Evolutionary conservation across 192 early-diverging fungal genomes (phyloP), one percentile per base, ranked within the genome.

Genomic region (Helicostylum pulchrum): DNA sequence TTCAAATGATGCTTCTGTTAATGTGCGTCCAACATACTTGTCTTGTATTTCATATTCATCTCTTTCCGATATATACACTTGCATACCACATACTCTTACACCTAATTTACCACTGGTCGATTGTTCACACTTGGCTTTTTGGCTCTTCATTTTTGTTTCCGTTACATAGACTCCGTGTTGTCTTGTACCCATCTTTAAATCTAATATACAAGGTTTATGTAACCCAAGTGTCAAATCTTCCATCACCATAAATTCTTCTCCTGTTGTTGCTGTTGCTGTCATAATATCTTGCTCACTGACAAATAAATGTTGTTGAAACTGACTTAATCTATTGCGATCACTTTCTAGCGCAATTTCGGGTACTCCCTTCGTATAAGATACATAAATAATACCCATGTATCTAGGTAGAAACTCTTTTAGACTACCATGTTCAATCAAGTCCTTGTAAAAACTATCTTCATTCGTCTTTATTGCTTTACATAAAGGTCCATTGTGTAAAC

Each of bases 141-240:
- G 95, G 39, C 89, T 93, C 31, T 83, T 72, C 44, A 88, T 81
- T 73, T 99, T 99, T 48, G 87, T 84, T 15, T 81, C 78, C 1
- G 88, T 79, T 2, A 89, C 93, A 79, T 92, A 85, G 51, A 99
- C 87, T 7, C 97, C 95, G 64, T 96, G 90, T 75, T 99, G 97
- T 6, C 97, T 81, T 30, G 93, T 96, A 26, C 97, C 97, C 97
- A 99, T 99, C 64, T 99, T 99, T 57, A 99, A 82, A 70, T 99
- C 95, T 51, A 99, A 81, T 14, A 99, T 93, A 64, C 94, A 97
- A 0, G 97, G 97, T 31, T 84, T 87, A 70, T 85, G 80, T 77
- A 97, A 77, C 4, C 91, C 88, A 14, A 89, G 85, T 0, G 96
- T 98, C 55, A 98, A 76, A 74, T 98, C 96, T 58, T 95, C 90